Evolutionary conservation across 495 filamentous ascomycete species (phyloP).

Genomic region (Neurospora africana): DNA sequence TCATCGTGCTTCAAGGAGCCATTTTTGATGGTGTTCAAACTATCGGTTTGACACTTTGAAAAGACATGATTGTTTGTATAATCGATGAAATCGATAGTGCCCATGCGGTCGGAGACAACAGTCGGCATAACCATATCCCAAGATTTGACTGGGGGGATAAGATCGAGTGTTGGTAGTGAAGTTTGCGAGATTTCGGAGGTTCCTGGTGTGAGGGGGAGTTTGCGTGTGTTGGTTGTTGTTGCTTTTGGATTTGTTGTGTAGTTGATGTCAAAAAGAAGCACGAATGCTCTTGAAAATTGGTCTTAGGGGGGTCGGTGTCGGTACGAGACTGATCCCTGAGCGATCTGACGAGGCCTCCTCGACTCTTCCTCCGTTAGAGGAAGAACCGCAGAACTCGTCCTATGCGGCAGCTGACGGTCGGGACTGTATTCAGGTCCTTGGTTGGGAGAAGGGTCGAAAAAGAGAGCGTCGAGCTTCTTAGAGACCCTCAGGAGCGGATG

Average conservation of each 20-base stretch:
- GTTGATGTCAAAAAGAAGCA: constrained; percentile 2
- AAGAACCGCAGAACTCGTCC: constrained; percentile 90
- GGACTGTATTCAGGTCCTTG: constrained; percentile 42
- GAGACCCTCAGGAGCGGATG: constrained; percentile 42
- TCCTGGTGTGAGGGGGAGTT: background rate
- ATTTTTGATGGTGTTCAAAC: constrained; percentile 27
- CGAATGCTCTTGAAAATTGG: constrained; percentile 12
- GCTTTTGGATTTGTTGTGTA: background rate
- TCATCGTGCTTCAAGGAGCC: constrained; percentile 23
- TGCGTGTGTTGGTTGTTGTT: background rate
- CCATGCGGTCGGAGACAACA: constrained; percentile 34
- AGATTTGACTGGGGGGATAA: constrained; percentile 16
- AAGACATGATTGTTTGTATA: constrained; percentile 36
- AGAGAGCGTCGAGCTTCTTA: constrained; percentile 35
- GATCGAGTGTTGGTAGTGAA: constrained; percentile 1
- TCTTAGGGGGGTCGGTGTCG: constrained; percentile 87
- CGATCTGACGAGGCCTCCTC: constrained; percentile 77
- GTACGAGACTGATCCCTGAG: constrained; percentile 63
- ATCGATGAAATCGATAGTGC: constrained; percentile 27
- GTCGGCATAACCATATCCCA: constrained; percentile 48
- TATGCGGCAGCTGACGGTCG: constrained; percentile 94
- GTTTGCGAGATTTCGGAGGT: background rate
- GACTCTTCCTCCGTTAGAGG: constrained; percentile 92
- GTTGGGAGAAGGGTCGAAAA: constrained; percentile 46
- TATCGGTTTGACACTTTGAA: constrained; percentile 2